Conservation (phyloP, 768 basidiomycete genomes). For the Gautieria morchelliformis region DNA sequence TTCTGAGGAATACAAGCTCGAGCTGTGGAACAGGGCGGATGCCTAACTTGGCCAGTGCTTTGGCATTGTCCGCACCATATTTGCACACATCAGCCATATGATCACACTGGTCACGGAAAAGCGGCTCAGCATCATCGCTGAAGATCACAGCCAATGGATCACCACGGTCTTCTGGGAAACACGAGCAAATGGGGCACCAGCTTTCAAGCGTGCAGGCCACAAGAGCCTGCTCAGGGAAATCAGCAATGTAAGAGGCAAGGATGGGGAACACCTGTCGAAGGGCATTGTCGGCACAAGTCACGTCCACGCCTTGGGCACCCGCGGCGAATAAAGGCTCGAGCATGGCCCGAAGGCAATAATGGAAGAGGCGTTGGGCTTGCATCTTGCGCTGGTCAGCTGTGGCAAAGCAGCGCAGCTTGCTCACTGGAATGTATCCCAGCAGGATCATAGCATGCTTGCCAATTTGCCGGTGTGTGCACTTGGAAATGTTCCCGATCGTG, state of each 20-base stretch:
- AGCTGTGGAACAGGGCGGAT: slow-evolving; percentile 9
- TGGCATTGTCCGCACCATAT: background rate
- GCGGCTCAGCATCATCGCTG: background rate
- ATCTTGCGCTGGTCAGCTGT: background rate
- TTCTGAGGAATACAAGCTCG: no score
- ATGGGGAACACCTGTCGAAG: slow-evolving; percentile 14
- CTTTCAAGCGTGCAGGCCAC: slow-evolving; percentile 13
- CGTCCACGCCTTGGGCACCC: slow-evolving; percentile 12
- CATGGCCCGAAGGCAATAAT: slow-evolving; percentile 14
- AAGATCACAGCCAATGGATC: background rate
- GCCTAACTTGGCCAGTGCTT: background rate
- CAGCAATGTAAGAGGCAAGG: slow-evolving; percentile 18
- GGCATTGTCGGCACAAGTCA: slow-evolving; percentile 13
- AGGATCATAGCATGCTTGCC: slow-evolving; percentile 15
- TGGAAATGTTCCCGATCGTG: slow-evolving; percentile 22
- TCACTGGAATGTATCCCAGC: slow-evolving; percentile 20
- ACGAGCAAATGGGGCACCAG: slow-evolving; percentile 10
- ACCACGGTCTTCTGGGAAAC: slow-evolving; percentile 7
- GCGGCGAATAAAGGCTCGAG: slow-evolving; percentile 11
- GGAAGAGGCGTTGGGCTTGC: slow-evolving; percentile 8
- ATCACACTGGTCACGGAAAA: background rate
- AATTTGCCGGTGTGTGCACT: slow-evolving; percentile 12
- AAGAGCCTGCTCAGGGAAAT: slow-evolving; percentile 18
- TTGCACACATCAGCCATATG: background rate
- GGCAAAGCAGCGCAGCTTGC: background rate